Base-by-base conservation (phyloP, 108 stramenopile species). In the Aurantiochytrium sp. region DNA sequence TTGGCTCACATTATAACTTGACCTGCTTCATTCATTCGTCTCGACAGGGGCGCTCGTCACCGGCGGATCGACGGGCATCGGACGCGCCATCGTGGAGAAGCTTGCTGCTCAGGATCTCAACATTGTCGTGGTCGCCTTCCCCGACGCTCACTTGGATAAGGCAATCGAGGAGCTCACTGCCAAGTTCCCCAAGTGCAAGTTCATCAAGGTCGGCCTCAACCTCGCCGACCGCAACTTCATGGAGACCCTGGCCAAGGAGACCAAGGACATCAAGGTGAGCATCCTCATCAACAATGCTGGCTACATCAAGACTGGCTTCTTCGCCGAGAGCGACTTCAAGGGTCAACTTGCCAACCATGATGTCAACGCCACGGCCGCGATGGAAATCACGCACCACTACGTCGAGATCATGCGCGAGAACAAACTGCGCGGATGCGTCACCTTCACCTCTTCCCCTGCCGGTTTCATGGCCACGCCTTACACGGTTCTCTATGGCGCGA, bases 231-330 rank as follows among this genome's bases (percentile, higher is more conserved):
- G 96, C 43, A 93, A 87, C 89, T 25, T 21, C 57, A 35, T 94
- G 49, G 95, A 53, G 4, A 53, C 76, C 12, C 45, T 83, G n/a
- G 45, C 51, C 49, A 53, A 97, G 71, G 99, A 98, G 93, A 91
- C 98, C 91, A 88, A 93, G 35, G 72, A 92, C 57, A 98, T 99
- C 87, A 89, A 91, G 16, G 92, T 94, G 35, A 96, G 92, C 8
- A 98, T 97, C 10, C 58, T 87, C 28, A 44, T 72, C 89, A 45
- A 45, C 72, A 72, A 89, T 51, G 99, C 99, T 58, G 99, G 99
- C 18, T 99, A 97, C 93, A 96, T 99, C 72, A 97, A 98, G 12
- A 99, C 98, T 0, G 99, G 99, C 18, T 99, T 99, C 88, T 97
- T 98, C 88, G 99, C 99, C 91, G 96, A 96, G 88, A 90, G 97